Conservation (phyloP, 768 basidiomycete genomes). For the Coprinopsis strossmayeri region DNA sequence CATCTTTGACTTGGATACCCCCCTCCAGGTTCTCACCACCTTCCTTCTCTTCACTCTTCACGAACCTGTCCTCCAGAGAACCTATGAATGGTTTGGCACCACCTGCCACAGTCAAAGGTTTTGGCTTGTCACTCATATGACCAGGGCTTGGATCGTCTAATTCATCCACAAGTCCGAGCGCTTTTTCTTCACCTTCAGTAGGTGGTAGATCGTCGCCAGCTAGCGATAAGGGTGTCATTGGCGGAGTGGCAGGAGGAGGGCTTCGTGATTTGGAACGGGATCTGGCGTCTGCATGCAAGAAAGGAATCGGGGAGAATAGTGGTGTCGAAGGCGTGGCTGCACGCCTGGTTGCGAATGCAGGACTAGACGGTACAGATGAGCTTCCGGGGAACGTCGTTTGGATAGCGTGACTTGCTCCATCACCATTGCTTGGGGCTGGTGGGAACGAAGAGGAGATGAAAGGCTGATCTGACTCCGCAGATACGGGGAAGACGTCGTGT, state of each 20-base stretch:
- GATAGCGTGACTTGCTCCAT: background rate
- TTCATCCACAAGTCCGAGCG: slow-evolving; percentile 77
- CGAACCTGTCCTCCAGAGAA: slow-evolving; percentile 5
- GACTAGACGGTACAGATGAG: slow-evolving; percentile 22
- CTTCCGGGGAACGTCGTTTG: background rate
- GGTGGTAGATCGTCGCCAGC: slow-evolving; percentile 24
- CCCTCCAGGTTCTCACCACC: background rate
- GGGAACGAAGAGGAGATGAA: background rate
- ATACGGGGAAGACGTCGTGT: slow-evolving; percentile 58
- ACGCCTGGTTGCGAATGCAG: slow-evolving; percentile 34
- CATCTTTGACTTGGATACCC: background rate
- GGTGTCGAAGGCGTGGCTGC: slow-evolving; percentile 64
- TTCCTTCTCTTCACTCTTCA: slow-evolving; percentile 1
- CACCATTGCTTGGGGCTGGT: background rate
- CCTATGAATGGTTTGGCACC: slow-evolving; percentile 6
- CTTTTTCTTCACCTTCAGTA: slow-evolving; percentile 27
- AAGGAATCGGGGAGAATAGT: slow-evolving; percentile 82
- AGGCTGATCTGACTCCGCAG: slow-evolving; percentile 17
- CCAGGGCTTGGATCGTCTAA: slow-evolving; percentile 80
- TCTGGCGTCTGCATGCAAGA: slow-evolving; percentile 77
- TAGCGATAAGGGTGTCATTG: slow-evolving; percentile 65
- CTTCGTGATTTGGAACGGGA: slow-evolving; percentile 33
- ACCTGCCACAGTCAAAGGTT: slow-evolving; percentile 16
- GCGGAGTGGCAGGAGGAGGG: slow-evolving; percentile 42
- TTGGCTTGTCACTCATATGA: slow-evolving; percentile 78